Base-by-base conservation (phyloP, 1,139 yeast genomes). In the Blastobotrys capitulatus region DNA sequence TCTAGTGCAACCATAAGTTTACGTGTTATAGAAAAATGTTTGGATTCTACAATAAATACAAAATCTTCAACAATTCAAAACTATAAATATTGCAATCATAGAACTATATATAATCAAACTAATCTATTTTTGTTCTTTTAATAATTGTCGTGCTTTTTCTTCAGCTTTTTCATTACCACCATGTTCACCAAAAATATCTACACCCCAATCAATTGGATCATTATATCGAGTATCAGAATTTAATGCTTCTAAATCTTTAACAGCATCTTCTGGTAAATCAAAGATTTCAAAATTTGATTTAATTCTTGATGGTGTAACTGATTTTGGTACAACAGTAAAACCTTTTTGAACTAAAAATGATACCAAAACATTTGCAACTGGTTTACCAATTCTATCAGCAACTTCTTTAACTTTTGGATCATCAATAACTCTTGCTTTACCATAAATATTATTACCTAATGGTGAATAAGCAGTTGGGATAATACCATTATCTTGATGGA, bases 381-480 rank as follows among this genome's bases (percentile, higher is more conserved):
- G 56, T 44, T 67, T 68, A 12, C 60, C 57, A 49, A 73, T 70
- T 56, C 70, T 70, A 42, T 67, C 54, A 32, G 75, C 75, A 39
- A 76, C 52, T 18, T 51, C 64, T 40, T 65, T 57, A 49, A 82
- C 60, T 42, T 69, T 74, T 7, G 81, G 78, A 57, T 81, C 83
- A 48, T 73, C 58, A 20, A 92, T 83, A 66, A 84, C 74, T 78
- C 57, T 25, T 63, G 67, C 76, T 47, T 66, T 62, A 6, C 88
- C 85, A 52, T 79, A 82, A 1, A 86, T 81, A 64, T 92, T 92
- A 80, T 84, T 85, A 64, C 86, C 94, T 63, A 87, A 84, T 12
- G 95, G 84, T 8, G 95, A 84, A 74, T 88, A 88, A 20, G 85
- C 96, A 47, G 86, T 84, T 58, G 87, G 75, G 48, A 80, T 82